Evolutionary conservation across 2,329 filamentous ascomycete species (phyloP).

Genomic region (Trichophyton mentagrophytes): DNA sequence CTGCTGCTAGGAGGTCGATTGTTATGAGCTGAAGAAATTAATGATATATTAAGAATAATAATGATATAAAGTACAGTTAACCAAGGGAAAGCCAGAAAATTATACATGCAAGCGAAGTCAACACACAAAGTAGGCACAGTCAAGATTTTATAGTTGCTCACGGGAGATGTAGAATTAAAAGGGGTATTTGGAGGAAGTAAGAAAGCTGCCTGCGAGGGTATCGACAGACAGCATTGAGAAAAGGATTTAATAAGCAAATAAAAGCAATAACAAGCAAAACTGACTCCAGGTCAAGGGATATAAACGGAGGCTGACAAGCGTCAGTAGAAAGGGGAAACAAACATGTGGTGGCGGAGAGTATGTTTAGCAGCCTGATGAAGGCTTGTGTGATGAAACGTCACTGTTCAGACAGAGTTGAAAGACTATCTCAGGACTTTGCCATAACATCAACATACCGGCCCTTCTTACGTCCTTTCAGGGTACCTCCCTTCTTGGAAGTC

Average conservation of each 20-base stretch:
- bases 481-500: conserved; percentile 51
- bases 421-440: conserved; percentile 42
- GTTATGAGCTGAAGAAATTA: neutral
- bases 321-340: neutral
- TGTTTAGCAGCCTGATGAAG: no score
- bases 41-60: neutral
- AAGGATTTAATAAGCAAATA: neutral
- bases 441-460: conserved; percentile 93
- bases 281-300: neutral
- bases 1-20: neutral
- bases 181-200: neutral
- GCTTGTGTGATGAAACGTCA: neutral
- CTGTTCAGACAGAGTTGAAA: neutral
- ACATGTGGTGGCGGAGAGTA: neutral
- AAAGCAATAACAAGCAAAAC: neutral
- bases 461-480: conserved; percentile 63
- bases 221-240: neutral
- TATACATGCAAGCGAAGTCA: neutral
- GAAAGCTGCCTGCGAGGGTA: neutral
- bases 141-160: conserved; percentile 1
- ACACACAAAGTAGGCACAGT: neutral
- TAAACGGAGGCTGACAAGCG: neutral
- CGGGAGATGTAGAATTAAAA: neutral
- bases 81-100: neutral
- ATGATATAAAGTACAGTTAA: conserved; percentile 6